These are phyloP conservation scores for Sporothrix mexicana DNA, from an alignment of 2,329 filamentous ascomycete genomes.

Conservation along the genomic window DNA sequence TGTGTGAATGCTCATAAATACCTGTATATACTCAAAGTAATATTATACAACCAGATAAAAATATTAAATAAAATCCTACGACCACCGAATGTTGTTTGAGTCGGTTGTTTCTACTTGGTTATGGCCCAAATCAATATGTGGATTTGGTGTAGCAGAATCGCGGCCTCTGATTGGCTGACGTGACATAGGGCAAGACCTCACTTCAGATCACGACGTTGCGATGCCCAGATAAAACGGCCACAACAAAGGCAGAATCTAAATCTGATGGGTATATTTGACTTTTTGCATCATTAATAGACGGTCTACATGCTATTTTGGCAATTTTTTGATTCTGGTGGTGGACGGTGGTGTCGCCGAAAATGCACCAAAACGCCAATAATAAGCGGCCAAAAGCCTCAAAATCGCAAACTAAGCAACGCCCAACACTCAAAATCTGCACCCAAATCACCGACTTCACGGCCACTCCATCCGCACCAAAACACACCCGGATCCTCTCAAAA, in stretches of 20 bases:
- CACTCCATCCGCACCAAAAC: not conserved
- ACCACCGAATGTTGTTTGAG: too few relatives aligned
- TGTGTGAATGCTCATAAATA: too few relatives aligned
- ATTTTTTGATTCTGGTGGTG: not conserved
- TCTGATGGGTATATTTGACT: not conserved
- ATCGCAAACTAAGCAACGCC: slow-evolving; percentile 17
- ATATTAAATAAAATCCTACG: not conserved
- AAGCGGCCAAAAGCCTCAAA: slow-evolving; percentile 24
- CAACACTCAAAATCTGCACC: not conserved
- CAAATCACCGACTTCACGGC: not conserved
- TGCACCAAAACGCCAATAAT: not conserved
- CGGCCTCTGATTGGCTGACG: slow-evolving; percentile 29
- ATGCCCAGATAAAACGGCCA: not conserved
- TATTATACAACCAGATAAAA: not conserved
- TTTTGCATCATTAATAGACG: not conserved
- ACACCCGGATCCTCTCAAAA: not conserved
- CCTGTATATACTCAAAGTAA: too few relatives aligned
- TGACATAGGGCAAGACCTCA: slow-evolving; percentile 17
- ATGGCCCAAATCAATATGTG: not conserved
- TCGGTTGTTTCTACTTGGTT: too few relatives aligned
- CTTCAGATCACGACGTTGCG: not conserved
- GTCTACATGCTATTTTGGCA: not conserved
- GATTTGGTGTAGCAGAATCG: not conserved
- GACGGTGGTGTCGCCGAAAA: not conserved
- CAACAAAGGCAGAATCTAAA: not conserved